phyloP scores from a whole-genome alignment of 1,284 basidiomycete species.

The Pascua sp. region DNA sequence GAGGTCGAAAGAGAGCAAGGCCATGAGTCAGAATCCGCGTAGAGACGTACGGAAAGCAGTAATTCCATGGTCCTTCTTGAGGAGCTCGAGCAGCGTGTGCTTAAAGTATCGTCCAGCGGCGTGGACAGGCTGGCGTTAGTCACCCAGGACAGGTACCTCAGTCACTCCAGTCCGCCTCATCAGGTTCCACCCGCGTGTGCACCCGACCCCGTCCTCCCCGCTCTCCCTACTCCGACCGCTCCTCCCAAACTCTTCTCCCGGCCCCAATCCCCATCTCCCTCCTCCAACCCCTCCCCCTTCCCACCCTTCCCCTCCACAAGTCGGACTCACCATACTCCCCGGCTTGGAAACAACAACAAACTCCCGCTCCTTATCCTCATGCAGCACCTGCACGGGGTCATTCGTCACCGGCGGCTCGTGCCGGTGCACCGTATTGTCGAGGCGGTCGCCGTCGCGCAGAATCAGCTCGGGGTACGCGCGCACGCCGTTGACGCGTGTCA shows the following conservation, averaged over 20 bases:
- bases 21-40: slow-evolving; percentile 57
- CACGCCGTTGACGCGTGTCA: slow-evolving; percentile 87
- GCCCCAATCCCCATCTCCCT: no score
- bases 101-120: slow-evolving; percentile 81
- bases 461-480: slow-evolving; percentile 74
- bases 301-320: no score
- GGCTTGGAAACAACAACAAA: slow-evolving; percentile 94
- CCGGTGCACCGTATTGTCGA: slow-evolving; percentile 89
- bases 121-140: slow-evolving; percentile 68
- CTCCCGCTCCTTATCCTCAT: slow-evolving; percentile 70
- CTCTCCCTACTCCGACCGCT: no score
- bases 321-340: slow-evolving; percentile 73
- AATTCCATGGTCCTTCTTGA: slow-evolving; percentile 79
- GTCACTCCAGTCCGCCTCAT: neutral
- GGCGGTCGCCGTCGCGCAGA: slow-evolving; percentile 80
- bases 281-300: no score
- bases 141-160: no score
- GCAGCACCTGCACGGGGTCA: slow-evolving; percentile 75
- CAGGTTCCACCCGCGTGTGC: neutral
- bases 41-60: slow-evolving; percentile 59
- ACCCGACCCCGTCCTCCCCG: no score
- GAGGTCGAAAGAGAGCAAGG: no score
- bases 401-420: slow-evolving; percentile 95
- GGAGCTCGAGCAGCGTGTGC: slow-evolving; percentile 82
- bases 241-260: no score